phyloP scores from a whole-genome alignment of 768 basidiomycete species.

The Termitomyces sp. region DNA sequence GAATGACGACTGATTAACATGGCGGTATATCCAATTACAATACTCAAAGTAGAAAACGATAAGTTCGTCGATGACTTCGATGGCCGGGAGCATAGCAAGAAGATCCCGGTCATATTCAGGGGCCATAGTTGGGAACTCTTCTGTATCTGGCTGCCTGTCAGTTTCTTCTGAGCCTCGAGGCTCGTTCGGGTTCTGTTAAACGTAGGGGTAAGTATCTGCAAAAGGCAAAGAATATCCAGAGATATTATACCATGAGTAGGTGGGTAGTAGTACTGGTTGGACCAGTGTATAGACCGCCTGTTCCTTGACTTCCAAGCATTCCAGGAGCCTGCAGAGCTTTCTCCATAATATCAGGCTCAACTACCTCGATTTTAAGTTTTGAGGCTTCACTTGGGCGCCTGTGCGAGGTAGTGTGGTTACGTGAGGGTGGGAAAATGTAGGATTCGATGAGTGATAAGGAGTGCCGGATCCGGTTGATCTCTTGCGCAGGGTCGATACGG shows the following conservation, averaged over 20 bases:
- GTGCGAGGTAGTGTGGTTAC: slow-evolving; percentile 29
- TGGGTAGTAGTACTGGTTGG: slow-evolving; percentile 74
- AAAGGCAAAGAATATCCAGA: slow-evolving; percentile 12
- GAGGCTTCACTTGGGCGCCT: slow-evolving; percentile 36
- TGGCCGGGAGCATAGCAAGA: slow-evolving; percentile 58
- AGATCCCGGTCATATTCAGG: slow-evolving; percentile 73
- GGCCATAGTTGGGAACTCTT: slow-evolving; percentile 39
- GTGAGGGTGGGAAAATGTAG: slow-evolving; percentile 47
- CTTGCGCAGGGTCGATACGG: slow-evolving; percentile 60
- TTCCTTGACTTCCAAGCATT: slow-evolving; percentile 61
- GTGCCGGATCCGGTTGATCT: slow-evolving; percentile 66
- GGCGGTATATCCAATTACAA: slow-evolving; percentile 86
- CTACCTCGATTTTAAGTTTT: slow-evolving; percentile 49
- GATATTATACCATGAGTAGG: slow-evolving; percentile 51
- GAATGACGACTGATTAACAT: slow-evolving; percentile 66
- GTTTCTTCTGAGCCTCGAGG: slow-evolving; percentile 50
- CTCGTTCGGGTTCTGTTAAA: slow-evolving; percentile 42
- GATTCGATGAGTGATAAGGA: slow-evolving; percentile 66
- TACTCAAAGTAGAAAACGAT: slow-evolving; percentile 79
- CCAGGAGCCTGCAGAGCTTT: slow-evolving; percentile 53
- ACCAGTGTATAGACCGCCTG: slow-evolving; percentile 75
- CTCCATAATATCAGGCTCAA: slow-evolving; percentile 44
- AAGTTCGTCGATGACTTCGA: slow-evolving; percentile 70
- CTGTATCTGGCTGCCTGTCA: slow-evolving; percentile 42
- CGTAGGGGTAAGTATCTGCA: slow-evolving; percentile 15